Base-by-base conservation (phyloP, 192 early-diverging fungal genomes). In the Backusella morwellensis region DNA sequence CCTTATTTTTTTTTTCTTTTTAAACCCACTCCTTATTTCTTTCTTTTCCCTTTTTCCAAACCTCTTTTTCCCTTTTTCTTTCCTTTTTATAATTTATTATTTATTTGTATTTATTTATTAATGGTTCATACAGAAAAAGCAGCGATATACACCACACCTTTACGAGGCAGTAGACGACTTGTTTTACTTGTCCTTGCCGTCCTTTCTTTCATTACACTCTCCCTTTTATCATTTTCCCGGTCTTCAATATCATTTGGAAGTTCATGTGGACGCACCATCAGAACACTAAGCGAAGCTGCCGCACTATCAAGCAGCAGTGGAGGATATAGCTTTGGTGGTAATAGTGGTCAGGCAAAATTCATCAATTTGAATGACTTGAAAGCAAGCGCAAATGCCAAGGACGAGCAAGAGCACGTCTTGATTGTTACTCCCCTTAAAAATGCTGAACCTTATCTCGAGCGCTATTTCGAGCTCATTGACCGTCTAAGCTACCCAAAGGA, bases 401-500 rank as follows among this genome's bases (percentile, higher is more conserved):
- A 69, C 19, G 63, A 75, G 2, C 41, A 67, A 40, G 74, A 81
- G 23, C 74, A 82, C 67, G 80, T 81, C 32, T 72, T 90, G 63
- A 90, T 90, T 17, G 73, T 90, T 38, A 90, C 88, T 14, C 88
- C 88, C 9, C 15, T 90, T 5, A 90, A 90, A 47, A 88, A 90
- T 79, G 86, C 84, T 42, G 83, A 82, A 59, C 75, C 84, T 35
- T 85, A 90, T 34, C 74, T 90, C 35, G 82, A 79, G 1, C 83
- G 86, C 19, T 90, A 90, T 80, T 88, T 90, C 80, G 84, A 86
- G 1, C 80, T 86, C 15, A 44, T 90, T n/a, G 86, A 86, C 52
- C 81, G 78, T 44, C 35, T 90, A 32, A 78, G 78, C 26, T 90
- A 90, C 52, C 87, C 87, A 14, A 83, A 87, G 56, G 70, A 78